These are phyloP conservation scores for Coniochaeta ligniaria DNA, from an alignment of 2,329 filamentous ascomycete genomes.

Conservation along the genomic window DNA sequence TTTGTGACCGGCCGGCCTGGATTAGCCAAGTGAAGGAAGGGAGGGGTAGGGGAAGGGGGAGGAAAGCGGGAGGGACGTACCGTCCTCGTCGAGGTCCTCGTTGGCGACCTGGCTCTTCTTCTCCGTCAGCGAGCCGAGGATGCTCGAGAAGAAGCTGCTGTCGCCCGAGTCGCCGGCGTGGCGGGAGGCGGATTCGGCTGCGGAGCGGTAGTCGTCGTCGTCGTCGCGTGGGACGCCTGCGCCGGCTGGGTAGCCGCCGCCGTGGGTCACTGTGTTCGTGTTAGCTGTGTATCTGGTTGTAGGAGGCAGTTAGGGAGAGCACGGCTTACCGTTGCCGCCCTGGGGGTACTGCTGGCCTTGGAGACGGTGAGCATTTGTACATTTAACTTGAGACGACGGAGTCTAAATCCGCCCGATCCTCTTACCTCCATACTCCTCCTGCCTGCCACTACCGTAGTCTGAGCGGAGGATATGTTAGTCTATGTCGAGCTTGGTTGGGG, in stretches of 20 bases:
- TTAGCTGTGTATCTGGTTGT: neutral
- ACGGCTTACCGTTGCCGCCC: conserved; percentile 16
- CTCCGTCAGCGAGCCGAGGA: conserved; percentile 39
- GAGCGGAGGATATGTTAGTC: neutral
- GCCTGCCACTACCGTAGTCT: neutral
- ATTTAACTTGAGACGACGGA: neutral
- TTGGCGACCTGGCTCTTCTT: conserved; percentile 40
- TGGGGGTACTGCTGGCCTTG: conserved; percentile 6
- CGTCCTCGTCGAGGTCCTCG: conserved; percentile 42
- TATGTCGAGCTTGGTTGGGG: neutral
- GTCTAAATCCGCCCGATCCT: neutral
- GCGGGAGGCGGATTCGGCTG: conserved; percentile 39
- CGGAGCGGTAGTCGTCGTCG: conserved; percentile 39
- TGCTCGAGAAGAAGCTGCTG: conserved; percentile 38
- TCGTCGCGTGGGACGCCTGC: conserved; percentile 29
- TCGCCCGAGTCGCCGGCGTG: conserved; percentile 39
- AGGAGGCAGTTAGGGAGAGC: neutral
- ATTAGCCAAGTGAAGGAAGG: neutral
- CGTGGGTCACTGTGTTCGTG: conserved; percentile 20
- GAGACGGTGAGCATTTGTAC: neutral
- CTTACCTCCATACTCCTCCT: neutral
- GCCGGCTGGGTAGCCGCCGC: conserved; percentile 21
- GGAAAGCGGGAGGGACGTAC: conserved; percentile 21
- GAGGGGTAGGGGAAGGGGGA: neutral
- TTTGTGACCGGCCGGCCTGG: conserved; percentile 12